Base-by-base conservation (phyloP, 306 rosid genomes). In the Rosa persica region DNA sequence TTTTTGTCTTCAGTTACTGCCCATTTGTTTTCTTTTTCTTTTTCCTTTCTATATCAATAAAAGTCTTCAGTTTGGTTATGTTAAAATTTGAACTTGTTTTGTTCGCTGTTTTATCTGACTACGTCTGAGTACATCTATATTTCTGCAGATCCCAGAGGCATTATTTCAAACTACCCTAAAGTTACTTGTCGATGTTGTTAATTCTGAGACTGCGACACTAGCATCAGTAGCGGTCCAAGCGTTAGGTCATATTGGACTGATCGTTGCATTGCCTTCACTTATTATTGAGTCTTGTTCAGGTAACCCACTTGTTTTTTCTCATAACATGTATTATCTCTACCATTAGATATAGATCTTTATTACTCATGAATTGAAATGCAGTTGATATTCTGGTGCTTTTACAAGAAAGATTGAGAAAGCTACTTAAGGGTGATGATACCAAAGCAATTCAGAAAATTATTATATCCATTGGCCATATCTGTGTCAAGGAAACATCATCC, bases 201-300 rank as follows among this genome's bases (percentile, higher is more conserved):
- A 72, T 70, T 87, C 92, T 70, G 98, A 94, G 86, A 88, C 89
- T 70, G 89, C 97, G 19, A 80, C 88, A 48, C 80, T 94, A 55
- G 93, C 97, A 75, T 88, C 97, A 70, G 90, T 91, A 76, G 97
- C 97, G 54, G 87, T 92, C 93, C 97, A 94, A 87, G 98, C 97
- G 25, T 76, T 94, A 30, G 98, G 98, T 78, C 98, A 94, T 84
- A 87, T 94, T 82, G 98, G 97, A 75, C 80, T 94, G 80, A 86
- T 91, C 70, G 76, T 79, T 81, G 81, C 97, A 38, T 86, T 94
- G 86, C 98, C 98, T 58, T 80, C 85, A 72, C 76, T 91, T 72
- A 43, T 22, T 84, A 76, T 60, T 80, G 90, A 83, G 78, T 92
- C 96, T 73, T 77, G 60, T 84, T 76, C 97, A 78, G 95, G 98